Percentiles rank a stretch among this genome's conserved stretches.
Evolutionary conservation across 2,329 filamentous ascomycete genomes (phyloP).

Genomic region (Passalora sequoiae): DNA sequence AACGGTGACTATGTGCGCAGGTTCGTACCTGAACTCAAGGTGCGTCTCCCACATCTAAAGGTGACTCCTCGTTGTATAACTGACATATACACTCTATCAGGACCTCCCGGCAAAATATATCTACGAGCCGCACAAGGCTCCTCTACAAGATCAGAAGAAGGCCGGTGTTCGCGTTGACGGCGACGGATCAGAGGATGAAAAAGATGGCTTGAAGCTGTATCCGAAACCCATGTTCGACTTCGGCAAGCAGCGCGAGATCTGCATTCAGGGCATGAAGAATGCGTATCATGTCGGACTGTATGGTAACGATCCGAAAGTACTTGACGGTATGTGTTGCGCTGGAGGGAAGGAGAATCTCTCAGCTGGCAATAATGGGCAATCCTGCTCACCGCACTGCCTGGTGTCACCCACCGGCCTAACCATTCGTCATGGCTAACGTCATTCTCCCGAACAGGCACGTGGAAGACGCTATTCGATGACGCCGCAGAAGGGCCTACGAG

Average conservation of each 20-base stretch:
- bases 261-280: conserved; percentile 63
- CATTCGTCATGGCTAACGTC: no score
- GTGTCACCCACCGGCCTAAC: no score
- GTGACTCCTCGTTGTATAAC: no score
- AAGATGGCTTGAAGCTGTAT: conserved; percentile 49
- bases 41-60: no score
- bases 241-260: conserved; percentile 54
- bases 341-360: no score
- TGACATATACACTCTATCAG: no score
- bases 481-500: no score
- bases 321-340: conserved; percentile 60
- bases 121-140: conserved; percentile 74
- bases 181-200: conserved; percentile 38
- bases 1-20: conserved; percentile 59
- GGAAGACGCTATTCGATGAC: conserved; percentile 42
- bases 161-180: conserved; percentile 60
- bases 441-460: no score
- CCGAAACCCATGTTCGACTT: conserved; percentile 78
- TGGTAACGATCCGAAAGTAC: conserved; percentile 57
- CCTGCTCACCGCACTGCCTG: no score
- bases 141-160: conserved; percentile 61
- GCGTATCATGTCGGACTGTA: conserved; percentile 62
- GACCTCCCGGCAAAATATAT: conserved; percentile 63
- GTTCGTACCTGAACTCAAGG: conserved; percentile 52
- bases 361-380: no score